Percentiles rank a stretch among this genome's conserved stretches.
Evolutionary conservation across 1,139 yeast genomes (phyloP).

Genomic region (Sugiyamaella novakii): DNA sequence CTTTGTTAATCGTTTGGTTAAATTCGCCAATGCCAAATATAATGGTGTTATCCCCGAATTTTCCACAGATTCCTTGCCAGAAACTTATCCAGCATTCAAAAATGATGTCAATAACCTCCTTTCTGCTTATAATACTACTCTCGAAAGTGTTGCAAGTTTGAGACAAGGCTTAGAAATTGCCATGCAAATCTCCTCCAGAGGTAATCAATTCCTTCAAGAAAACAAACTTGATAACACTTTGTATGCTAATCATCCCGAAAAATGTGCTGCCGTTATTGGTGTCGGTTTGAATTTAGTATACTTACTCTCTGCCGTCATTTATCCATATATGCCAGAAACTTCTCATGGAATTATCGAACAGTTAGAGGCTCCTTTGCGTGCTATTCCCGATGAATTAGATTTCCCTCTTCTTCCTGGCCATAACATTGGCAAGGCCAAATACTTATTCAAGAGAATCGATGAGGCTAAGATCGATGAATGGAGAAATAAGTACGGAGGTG

Average conservation of each 20-base stretch:
- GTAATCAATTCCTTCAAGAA: conserved; percentile 93
- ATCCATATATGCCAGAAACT: conserved; percentile 92
- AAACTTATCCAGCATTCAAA: conserved; percentile 53
- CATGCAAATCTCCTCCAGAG: conserved; percentile 89
- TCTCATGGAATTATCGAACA: conserved; percentile 68
- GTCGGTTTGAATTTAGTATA: conserved; percentile 88
- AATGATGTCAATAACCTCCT: conserved; percentile 65
- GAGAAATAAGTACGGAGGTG: conserved; percentile 80
- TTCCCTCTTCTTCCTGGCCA: conserved; percentile 76
- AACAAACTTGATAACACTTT: conserved; percentile 89
- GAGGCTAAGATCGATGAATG: conserved; percentile 85
- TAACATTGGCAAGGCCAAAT: conserved; percentile 86
- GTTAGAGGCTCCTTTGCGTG: conserved; percentile 77
- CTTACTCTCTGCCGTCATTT: conserved; percentile 73
- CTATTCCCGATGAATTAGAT: conserved; percentile 75
- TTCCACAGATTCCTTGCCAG: conserved; percentile 43
- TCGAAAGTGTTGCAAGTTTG: conserved; percentile 73
- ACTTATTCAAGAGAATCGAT: conserved; percentile 88
- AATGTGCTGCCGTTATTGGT: conserved; percentile 90
- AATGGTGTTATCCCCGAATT: conserved; percentile 82
- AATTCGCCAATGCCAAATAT: conserved; percentile 87
- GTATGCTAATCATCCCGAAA: conserved; percentile 72
- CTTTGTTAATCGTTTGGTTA: conserved; percentile 89
- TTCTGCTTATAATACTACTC: conserved; percentile 60
- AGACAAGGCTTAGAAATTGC: conserved; percentile 90